Conservation (phyloP, 441 rosid genomes). For the Populus hybrid region DNA sequence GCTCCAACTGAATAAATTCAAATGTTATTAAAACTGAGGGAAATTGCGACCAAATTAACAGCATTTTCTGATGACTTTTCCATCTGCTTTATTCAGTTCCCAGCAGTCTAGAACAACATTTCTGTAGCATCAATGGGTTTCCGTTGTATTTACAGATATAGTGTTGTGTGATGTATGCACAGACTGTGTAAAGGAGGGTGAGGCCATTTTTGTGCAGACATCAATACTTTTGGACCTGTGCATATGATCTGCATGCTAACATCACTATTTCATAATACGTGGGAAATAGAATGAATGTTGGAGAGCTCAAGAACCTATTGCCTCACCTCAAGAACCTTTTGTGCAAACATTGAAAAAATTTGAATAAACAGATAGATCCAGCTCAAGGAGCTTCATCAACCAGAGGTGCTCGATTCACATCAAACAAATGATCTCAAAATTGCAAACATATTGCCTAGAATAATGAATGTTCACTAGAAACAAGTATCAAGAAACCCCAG, state of each 20-base stretch:
- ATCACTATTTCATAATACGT: no score
- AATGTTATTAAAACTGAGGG: neutral
- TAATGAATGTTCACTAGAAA: slow-evolving; percentile 3
- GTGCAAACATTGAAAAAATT: neutral
- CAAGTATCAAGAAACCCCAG: neutral
- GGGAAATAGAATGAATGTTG: no score
- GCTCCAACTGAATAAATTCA: neutral
- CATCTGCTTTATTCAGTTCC: neutral
- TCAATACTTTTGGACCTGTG: no score
- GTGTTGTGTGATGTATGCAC: no score
- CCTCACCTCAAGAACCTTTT: no score
- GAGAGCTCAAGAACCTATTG: neutral
- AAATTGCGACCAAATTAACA: neutral
- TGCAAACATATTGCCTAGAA: slow-evolving; percentile 16
- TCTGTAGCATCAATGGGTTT: no score
- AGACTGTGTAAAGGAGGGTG: no score
- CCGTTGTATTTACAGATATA: no score
- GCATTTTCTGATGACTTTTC: neutral
- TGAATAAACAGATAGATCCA: neutral
- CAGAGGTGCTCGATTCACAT: neutral
- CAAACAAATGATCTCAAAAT: slow-evolving; percentile 23
- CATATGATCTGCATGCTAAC: no score
- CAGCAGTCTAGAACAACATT: neutral
- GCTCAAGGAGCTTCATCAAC: neutral
- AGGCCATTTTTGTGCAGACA: no score